Evolutionary conservation across 2,329 filamentous ascomycete genomes (phyloP), one percentile per base, ranked within the genome.

Genomic region (Hypocrella siamensis): DNA sequence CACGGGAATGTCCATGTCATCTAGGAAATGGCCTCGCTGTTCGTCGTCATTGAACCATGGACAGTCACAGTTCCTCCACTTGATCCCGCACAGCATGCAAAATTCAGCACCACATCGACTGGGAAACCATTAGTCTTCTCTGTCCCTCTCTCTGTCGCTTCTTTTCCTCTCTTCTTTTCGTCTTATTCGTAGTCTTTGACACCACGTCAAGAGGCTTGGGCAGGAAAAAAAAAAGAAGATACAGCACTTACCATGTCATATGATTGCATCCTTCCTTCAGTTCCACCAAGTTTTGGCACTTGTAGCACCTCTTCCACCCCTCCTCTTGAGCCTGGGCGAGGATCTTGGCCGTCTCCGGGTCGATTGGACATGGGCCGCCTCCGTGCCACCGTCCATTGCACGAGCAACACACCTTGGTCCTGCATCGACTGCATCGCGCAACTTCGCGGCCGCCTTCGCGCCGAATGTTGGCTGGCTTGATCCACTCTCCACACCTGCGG

Each of bases 31-130:
- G 10, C 56, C 57, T 31, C 74, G 70, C 5, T 58, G 49, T 4
- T 49, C 40, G 17, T 71, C 65, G 43, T 75, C 70, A 47, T 75
- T 80, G 60, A 86, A 85, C 73, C 75, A 82, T 0, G 80, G 77
- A 42, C 84, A 93, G 32, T 80, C 73, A 47, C 84, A 93, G 1
- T 65, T 75, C 56, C 83, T 88, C 83, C 84, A 92, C 43, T 79
- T 79, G 19, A 61, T 49, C 16, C 80, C 84, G 48, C 85, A 93
- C 17, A 82, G 67, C 70, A 90, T 85, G 56, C 85, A 93, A 46
- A 92, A 92, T 44, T 92, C 70, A 18, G 81, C 81, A 33, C 71
- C 77, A 46, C 85, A 93, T 34, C 75, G 79, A 50, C 77, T 75
- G 12, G 19, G n/a, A n/a, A n/a, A n/a, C n/a, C n/a, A n/a, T n/a